These are phyloP conservation scores for Geotrichum siamense DNA, from an alignment of 1,139 yeast species.

Conservation along the genomic window DNA sequence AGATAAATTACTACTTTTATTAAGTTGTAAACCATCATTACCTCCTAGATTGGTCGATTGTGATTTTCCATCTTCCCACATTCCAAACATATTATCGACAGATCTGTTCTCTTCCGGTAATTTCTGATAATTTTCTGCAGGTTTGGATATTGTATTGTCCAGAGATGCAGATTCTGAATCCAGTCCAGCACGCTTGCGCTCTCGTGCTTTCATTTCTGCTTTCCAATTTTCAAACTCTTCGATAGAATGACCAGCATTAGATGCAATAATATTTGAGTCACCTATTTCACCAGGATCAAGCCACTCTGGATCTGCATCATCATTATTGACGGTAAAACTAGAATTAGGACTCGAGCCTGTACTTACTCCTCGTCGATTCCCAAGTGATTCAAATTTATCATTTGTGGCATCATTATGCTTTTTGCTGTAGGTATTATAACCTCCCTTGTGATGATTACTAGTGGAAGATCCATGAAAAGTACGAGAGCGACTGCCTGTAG, in stretches of 20 bases:
- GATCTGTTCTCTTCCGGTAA: slow-evolving; percentile 9
- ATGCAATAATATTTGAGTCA: slow-evolving; percentile 6
- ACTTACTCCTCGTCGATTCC: slow-evolving; percentile 16
- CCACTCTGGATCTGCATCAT: slow-evolving; percentile 13
- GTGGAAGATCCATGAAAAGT: not conserved
- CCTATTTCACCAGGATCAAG: slow-evolving; percentile 11
- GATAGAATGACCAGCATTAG: slow-evolving; percentile 21
- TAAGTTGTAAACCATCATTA: slow-evolving; percentile 5
- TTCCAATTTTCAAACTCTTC: slow-evolving; percentile 33
- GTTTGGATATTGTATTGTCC: slow-evolving; percentile 2
- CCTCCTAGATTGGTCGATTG: slow-evolving; percentile 6
- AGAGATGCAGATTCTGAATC: slow-evolving; percentile 10
- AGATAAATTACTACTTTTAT: slow-evolving; percentile 19
- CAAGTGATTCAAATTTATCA: slow-evolving; percentile 16
- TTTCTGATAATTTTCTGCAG: not conserved
- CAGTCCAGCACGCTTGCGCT: slow-evolving; percentile 20
- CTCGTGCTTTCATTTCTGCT: slow-evolving; percentile 26
- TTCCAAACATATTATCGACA: slow-evolving; percentile 27
- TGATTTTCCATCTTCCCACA: slow-evolving; percentile 24
- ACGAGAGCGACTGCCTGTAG: not conserved
- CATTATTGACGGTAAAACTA: not conserved
- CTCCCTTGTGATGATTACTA: slow-evolving; percentile 3
- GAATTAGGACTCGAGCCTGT: too few relatives aligned
- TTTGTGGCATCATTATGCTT: not conserved
- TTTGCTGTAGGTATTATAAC: not conserved